A percentile compares a stretch with the other conserved stretches of the same genome.
Evolutionary conservation across 2,329 filamentous ascomycete species (phyloP).

Genomic region (Salinomyces thailandicus): DNA sequence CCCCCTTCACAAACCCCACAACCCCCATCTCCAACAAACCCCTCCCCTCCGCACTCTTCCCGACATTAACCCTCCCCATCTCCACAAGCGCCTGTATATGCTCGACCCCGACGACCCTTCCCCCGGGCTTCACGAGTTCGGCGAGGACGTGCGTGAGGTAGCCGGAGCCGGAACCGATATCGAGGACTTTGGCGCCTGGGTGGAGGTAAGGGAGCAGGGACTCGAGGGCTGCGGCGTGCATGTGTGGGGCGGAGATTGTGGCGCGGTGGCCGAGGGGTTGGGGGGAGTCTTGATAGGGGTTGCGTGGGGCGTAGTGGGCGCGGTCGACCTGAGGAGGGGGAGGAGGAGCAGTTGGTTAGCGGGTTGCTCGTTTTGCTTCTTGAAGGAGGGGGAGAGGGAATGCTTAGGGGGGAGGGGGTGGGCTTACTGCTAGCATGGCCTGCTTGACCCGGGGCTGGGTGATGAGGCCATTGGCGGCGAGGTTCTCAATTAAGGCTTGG

Average conservation of each 20-base stretch:
- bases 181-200: slow-evolving; percentile 40
- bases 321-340: slow-evolving; percentile 61
- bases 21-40: slow-evolving; percentile 51
- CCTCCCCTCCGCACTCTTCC: slow-evolving; percentile 37
- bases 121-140: slow-evolving; percentile 52
- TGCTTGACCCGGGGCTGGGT: slow-evolving; percentile 58
- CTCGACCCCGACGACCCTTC: slow-evolving; percentile 39
- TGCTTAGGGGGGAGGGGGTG: not conserved
- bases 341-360: not conserved
- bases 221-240: slow-evolving; percentile 58
- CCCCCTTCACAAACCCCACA: slow-evolving; percentile 62
- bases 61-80: slow-evolving; percentile 32
- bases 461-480: slow-evolving; percentile 62
- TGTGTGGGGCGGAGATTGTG: slow-evolving; percentile 64
- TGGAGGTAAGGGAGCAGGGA: slow-evolving; percentile 49
- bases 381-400: not conserved
- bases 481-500: slow-evolving; percentile 63
- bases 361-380: not conserved
- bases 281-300: slow-evolving; percentile 63
- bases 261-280: slow-evolving; percentile 57
- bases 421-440: slow-evolving; percentile 63
- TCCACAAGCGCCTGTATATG: slow-evolving; percentile 39
- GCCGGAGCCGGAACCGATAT: slow-evolving; percentile 42
- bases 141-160: slow-evolving; percentile 86
- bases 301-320: slow-evolving; percentile 63